Percentiles rank a stretch among this genome's conserved stretches.
phyloP scores from a whole-genome alignment of 2,329 filamentous ascomycete genomes.

The Cordyceps tenuipes region DNA sequence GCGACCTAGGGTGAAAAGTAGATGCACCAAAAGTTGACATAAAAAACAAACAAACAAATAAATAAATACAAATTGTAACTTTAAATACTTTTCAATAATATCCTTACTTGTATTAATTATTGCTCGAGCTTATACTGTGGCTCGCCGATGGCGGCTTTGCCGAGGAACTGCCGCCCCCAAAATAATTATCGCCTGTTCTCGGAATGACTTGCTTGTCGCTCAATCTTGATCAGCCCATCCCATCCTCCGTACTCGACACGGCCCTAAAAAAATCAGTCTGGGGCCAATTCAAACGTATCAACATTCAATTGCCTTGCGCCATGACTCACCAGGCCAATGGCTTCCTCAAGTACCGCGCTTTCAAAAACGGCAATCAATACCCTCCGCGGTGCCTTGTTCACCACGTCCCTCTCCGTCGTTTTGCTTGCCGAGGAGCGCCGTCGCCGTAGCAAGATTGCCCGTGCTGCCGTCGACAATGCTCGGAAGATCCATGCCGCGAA shows the following conservation, averaged over 20 bases:
- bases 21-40: not conserved
- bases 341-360: conserved; percentile 39
- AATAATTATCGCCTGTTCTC: conserved; percentile 6
- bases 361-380: conserved; percentile 48
- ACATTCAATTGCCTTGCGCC: not conserved
- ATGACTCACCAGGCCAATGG: conserved; percentile 30
- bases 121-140: not conserved
- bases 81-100: too few relatives aligned
- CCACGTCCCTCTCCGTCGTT: conserved; percentile 49
- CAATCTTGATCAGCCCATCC: conserved; percentile 5
- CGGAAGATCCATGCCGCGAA: conserved; percentile 38
- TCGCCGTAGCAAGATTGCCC: conserved; percentile 43
- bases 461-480: conserved; percentile 43
- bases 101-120: not conserved
- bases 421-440: conserved; percentile 49
- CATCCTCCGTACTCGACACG: not conserved
- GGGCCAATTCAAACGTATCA: not conserved
- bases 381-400: conserved; percentile 46
- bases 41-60: not conserved
- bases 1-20: not conserved
- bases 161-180: conserved; percentile 10
- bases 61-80: too few relatives aligned
- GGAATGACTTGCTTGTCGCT: not conserved
- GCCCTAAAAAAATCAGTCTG: not conserved
- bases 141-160: not conserved